phyloP scores from a whole-genome alignment of 805 yeast genomes.

The Nakazawaea ernobii region DNA sequence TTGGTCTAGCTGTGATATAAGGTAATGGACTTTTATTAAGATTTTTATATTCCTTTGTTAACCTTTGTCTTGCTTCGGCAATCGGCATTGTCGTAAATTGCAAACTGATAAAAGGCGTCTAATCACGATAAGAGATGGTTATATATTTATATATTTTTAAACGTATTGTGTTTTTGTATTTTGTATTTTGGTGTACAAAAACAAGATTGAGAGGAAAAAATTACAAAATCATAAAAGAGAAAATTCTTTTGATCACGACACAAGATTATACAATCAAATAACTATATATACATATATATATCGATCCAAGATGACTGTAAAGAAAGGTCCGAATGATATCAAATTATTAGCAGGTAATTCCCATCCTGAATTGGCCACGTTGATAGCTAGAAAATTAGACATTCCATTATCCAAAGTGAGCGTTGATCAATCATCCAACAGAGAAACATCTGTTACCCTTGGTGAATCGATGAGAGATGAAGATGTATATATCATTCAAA shows the following conservation, averaged over 20 bases:
- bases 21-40: constrained; percentile 82
- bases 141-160: too few species aligned
- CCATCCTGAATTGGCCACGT: constrained; percentile 77
- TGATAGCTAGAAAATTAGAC: constrained; percentile 62
- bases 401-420: constrained; percentile 67
- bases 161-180: too few species aligned
- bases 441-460: constrained; percentile 82
- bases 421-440: constrained; percentile 80
- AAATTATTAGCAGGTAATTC: constrained; percentile 61
- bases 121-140: too few species aligned
- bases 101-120: too few species aligned
- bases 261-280: too few species aligned
- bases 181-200: too few species aligned
- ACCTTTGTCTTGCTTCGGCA: constrained; percentile 23
- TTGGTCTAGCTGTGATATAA: constrained; percentile 76
- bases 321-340: constrained; percentile 36
- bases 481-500: constrained; percentile 79
- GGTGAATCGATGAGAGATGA: constrained; percentile 90
- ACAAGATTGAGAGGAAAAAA: too few species aligned
- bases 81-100: constrained; percentile 1
- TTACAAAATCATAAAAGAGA: neutral
- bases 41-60: constrained; percentile 76
- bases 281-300: too few species aligned
- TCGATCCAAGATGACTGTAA: constrained; percentile 31
- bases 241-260: neutral